Evolutionary conservation across 441 rosid species (phyloP), one percentile per base, ranked within the genome.

Genomic region (Pelargonium cotyledonis): DNA sequence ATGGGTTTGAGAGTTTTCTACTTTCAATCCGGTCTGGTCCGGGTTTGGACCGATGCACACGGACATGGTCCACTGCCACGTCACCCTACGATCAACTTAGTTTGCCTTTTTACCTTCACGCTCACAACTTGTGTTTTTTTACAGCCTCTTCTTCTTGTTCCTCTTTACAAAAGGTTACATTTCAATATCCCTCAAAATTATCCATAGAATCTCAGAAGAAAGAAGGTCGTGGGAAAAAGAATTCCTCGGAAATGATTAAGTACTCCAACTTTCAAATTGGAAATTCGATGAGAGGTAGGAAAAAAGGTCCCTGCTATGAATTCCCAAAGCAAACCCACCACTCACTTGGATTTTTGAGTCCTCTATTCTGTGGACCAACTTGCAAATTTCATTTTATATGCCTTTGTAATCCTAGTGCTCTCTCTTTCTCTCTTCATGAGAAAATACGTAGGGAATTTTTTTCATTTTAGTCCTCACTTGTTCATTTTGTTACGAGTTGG

Each of bases 191-290:
- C 68, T 66, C 65, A 55, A 65, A 67, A 68, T 80, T 64, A 16
- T 65, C 70, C n/a, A 12, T 64, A 26, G 78, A 41, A 57, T 67
- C 84, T 63, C 71, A 75, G 12, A 47, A 47, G 53, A 70, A 60
- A 69, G 76, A 74, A 75, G 78, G 74, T 19, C 63, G 53, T 44
- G 69, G 29, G 68, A 16, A 69, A 73, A 80, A 77, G 73, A 70
- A 73, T 15, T 75, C 67, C 70, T 84, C 73, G 88, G 86, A 75
- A 76, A 57, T 77, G 87, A 70, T 82, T 63, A 19, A n/a, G 53
- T 71, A 16, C 66, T 35, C 41, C 51, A 8, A 11, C 12, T 44
- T 38, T 47, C 19, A 70, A 60, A 2, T 40, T 38, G n/a, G 66
- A 70, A 58, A 64, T 35, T 1, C 40, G 14, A 47, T 10, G 53